A percentile compares a stretch with the other conserved stretches of the same genome.
phyloP scores from a whole-genome alignment of 2,329 filamentous ascomycete genomes.

The Cordyceps militaris region DNA sequence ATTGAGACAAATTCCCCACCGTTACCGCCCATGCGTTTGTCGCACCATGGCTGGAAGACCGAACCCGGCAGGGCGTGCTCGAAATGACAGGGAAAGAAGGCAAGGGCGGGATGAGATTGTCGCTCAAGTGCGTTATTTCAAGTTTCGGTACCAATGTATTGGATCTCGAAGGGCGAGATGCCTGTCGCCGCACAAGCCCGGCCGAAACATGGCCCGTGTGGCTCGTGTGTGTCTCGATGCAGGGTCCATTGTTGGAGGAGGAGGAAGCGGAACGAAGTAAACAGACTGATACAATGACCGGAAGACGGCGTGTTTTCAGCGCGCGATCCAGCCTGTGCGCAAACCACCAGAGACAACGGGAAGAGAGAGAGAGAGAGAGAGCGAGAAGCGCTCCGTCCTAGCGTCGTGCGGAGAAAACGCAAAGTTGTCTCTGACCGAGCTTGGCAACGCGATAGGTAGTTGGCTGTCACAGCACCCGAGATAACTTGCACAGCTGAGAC shows the following conservation, averaged over 20 bases:
- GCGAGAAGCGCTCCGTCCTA: neutral
- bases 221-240: neutral
- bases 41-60: neutral
- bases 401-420: neutral
- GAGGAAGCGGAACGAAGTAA: slow-evolving; percentile 1
- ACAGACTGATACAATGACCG: neutral
- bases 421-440: neutral
- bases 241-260: slow-evolving; percentile 1
- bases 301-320: neutral
- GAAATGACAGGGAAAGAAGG: neutral
- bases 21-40: slow-evolving; percentile 6
- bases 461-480: too few relatives aligned
- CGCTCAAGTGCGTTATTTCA: neutral
- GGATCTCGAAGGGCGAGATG: neutral
- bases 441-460: neutral
- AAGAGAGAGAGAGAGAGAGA: neutral
- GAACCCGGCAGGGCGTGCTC: neutral
- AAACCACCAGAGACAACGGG: neutral
- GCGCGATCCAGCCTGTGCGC: slow-evolving; percentile 3
- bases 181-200: neutral
- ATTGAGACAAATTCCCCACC: slow-evolving; percentile 9
- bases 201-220: slow-evolving; percentile 5
- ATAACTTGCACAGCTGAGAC: neutral
- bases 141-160: slow-evolving; percentile 7
- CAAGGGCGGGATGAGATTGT: neutral